Evolutionary conservation across 805 yeast genomes (phyloP).

Genomic region (Starmerella davenportii): DNA sequence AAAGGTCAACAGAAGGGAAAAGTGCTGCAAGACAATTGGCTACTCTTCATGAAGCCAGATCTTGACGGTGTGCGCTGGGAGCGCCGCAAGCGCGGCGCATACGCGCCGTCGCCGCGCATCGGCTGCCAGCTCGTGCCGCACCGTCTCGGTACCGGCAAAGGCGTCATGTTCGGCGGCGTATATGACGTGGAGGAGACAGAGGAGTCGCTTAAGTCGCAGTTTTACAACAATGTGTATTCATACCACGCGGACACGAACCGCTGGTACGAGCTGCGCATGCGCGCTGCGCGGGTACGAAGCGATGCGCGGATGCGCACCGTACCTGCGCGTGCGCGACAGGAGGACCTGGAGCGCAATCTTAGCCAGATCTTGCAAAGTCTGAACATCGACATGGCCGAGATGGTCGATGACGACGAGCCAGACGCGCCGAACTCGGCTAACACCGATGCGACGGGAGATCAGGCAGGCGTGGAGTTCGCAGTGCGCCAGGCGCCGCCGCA

Average conservation of each 20-base stretch:
- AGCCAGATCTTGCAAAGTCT: conserved; percentile 27
- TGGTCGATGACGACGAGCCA: conserved; percentile 22
- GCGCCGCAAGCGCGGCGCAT: conserved; percentile 73
- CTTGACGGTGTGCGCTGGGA: conserved; percentile 68
- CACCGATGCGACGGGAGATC: conserved; percentile 20
- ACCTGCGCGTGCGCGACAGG: conserved; percentile 31
- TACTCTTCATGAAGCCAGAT: conserved; percentile 70
- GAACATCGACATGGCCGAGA: conserved; percentile 18
- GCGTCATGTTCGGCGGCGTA: conserved; percentile 88
- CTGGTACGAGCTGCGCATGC: conserved; percentile 60
- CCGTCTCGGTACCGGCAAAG: conserved; percentile 48
- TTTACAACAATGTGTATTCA: conserved; percentile 62
- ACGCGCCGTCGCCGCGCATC: conserved; percentile 83
- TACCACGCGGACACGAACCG: conserved; percentile 74
- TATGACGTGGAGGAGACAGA: conserved; percentile 90
- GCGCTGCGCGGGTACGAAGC: conserved; percentile 34
- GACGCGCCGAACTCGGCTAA: conserved; percentile 19
- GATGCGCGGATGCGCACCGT: conserved; percentile 28
- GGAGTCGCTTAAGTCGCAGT: conserved; percentile 68
- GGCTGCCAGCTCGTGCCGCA: conserved; percentile 82
- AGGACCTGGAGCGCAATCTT: conserved; percentile 65
- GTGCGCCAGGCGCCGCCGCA: conserved; percentile 57
- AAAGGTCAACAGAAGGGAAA: conserved; percentile 85
- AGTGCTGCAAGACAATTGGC: conserved; percentile 72
- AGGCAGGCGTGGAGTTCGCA: conserved; percentile 31